Conservation (phyloP, 1,284 basidiomycete species). For the Rhodotorula mucilaginosa region DNA sequence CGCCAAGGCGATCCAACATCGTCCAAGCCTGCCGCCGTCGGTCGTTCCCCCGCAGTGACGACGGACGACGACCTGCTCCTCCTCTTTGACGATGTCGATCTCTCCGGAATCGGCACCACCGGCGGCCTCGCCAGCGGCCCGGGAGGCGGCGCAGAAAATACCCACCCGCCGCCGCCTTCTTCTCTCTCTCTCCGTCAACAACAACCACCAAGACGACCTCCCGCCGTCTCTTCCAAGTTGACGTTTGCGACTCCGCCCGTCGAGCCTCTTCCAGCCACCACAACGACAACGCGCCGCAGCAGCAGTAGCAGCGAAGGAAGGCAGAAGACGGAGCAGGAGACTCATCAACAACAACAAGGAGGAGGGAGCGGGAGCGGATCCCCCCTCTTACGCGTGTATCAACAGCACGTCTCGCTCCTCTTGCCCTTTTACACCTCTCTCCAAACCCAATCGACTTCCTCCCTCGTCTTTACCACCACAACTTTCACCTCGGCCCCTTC, state of each 20-base stretch:
- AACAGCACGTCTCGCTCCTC: conserved; percentile 36
- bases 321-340: no score
- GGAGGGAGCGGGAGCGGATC: background rate
- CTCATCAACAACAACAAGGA: no score
- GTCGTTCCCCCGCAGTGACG: background rate
- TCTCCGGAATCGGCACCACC: background rate
- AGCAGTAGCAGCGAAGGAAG: no score
- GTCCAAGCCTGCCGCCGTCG: background rate
- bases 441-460: conserved; percentile 42
- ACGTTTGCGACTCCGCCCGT: conserved; percentile 15
- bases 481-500: background rate
- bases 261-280: background rate
- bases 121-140: no score
- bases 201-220: background rate
- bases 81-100: conserved; percentile 29
- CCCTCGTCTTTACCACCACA: conserved; percentile 43
- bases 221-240: conserved; percentile 7
- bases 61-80: conserved; percentile 27
- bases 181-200: background rate
- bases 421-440: conserved; percentile 45
- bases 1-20: conserved; percentile 1
- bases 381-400: conserved; percentile 34
- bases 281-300: no score
- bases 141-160: background rate
- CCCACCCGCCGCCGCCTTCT: background rate